Base-by-base conservation (phyloP, 1,284 basidiomycete genomes). In the Peniophora sp. region DNA sequence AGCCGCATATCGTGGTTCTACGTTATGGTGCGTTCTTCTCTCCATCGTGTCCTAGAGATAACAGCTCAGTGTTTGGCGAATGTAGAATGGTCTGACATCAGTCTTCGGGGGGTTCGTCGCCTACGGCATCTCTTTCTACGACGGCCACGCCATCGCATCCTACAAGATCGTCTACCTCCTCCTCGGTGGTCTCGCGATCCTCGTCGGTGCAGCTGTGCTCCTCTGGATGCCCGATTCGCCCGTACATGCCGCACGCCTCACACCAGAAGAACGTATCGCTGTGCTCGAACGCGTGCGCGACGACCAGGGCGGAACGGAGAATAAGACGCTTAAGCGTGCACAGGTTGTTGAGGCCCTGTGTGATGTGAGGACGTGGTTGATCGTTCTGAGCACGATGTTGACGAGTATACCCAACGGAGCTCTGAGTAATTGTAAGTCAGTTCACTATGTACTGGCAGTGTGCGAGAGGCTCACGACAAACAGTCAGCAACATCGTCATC, bases 191-290 rank as follows among this genome's bases (percentile, higher is more conserved):
- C 65, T 85, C 3, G 81, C 83, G 1, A 79, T 85, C 36, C 25
- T 81, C 2, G 72, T 84, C 32, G 83, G 81, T 10, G 57, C 78
- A 20, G 66, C 67, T 36, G 79, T 85, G 2, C 60, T 85, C 6
- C 64, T 83, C 11, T 81, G 76, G 75, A 67, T 86, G 23, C 83
- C 83, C 0, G 82, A 84, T 58, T 84, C 83, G 0, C 83, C 82
- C 2, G 75, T 83, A 10, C 75, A 78, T 56, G 82, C 83, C 0
- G 64, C 59, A 5, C 73, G 81, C 57, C 65, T 87, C 14, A 79
- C 73, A 0, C 69, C 68, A 48, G 77, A 83, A 57, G 83, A 87
- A 58, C 71, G 79, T 14, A 74, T 83, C 47, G 78, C 83, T 24
- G 80, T 73, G 2, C 64, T 85, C 24, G 84, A 86, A 61, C 74